Evolutionary conservation across 129 eudicot genomes (phyloP).

Genomic region (Centella asiatica): DNA sequence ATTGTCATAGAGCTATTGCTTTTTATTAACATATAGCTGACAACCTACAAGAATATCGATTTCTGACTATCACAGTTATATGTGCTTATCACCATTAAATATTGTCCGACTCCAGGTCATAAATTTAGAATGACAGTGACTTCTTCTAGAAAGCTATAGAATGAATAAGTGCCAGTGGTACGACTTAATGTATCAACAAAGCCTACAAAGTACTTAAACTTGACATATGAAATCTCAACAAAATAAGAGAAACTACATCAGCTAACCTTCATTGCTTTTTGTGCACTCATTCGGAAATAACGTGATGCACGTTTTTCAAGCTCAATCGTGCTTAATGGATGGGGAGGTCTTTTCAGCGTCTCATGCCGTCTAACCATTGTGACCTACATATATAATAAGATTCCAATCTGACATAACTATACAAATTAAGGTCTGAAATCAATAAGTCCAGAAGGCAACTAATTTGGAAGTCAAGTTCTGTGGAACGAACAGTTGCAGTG

Average conservation of each 20-base stretch:
- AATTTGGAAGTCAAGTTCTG: constrained; percentile 5
- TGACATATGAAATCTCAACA: background rate
- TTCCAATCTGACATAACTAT: too few species aligned
- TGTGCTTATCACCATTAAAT: too few species aligned
- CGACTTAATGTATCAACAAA: background rate
- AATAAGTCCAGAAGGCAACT: constrained; percentile 1
- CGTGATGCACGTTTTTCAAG: constrained; percentile 98
- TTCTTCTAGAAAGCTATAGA: background rate
- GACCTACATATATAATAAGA: constrained; percentile 40
- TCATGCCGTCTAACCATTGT: constrained; percentile 71
- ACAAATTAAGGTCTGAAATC: too few species aligned
- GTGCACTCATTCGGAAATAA: constrained; percentile 84
- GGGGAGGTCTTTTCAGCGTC: constrained; percentile 72
- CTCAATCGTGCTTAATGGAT: constrained; percentile 91
- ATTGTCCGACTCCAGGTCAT: background rate
- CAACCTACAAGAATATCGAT: too few species aligned
- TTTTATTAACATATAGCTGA: too few species aligned
- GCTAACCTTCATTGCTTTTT: constrained; percentile 82
- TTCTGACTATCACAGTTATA: too few species aligned
- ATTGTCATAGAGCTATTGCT: too few species aligned
- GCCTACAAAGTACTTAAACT: background rate
- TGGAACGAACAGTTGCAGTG: constrained; percentile 72
- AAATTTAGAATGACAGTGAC: background rate
- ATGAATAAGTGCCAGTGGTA: background rate
- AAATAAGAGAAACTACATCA: background rate